Percentiles rank a stretch among this genome's conserved stretches.
Conservation (phyloP, 768 basidiomycete genomes). For the Lentinula boryana region DNA sequence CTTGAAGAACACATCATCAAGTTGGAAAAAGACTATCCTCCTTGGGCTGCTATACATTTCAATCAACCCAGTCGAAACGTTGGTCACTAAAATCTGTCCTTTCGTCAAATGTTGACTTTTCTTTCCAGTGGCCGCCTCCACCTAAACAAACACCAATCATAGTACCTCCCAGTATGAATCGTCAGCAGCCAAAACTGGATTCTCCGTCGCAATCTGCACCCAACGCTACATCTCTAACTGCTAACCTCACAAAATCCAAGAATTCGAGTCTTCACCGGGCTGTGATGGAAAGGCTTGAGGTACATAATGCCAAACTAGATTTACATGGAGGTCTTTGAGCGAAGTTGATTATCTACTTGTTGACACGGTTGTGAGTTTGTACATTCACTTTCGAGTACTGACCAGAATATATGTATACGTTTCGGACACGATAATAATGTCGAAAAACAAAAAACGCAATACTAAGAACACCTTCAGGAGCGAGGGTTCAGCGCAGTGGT, state of each 20-base stretch:
- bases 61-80: conserved; percentile 80
- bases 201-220: conserved; percentile 2
- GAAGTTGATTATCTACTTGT: not conserved
- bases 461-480: no score
- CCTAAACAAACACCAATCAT: conserved; percentile 75
- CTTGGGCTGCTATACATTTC: conserved; percentile 86
- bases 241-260: conserved; percentile 22
- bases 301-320: conserved; percentile 56
- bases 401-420: no score
- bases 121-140: conserved; percentile 73
- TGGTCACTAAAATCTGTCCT: conserved; percentile 22
- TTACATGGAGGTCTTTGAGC: not conserved
- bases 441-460: no score
- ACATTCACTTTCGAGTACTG: not conserved
- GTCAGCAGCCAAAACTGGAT: conserved; percentile 12
- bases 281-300: conserved; percentile 69
- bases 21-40: conserved; percentile 78
- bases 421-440: no score
- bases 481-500: no score
- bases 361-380: no score
- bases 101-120: not conserved
- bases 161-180: conserved; percentile 57
- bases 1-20: conserved; percentile 73
- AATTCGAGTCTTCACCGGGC: conserved; percentile 66
- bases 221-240: conserved; percentile 10